phyloP scores from a whole-genome alignment of 345 rosid species.

The Lepidium aucheri region DNA sequence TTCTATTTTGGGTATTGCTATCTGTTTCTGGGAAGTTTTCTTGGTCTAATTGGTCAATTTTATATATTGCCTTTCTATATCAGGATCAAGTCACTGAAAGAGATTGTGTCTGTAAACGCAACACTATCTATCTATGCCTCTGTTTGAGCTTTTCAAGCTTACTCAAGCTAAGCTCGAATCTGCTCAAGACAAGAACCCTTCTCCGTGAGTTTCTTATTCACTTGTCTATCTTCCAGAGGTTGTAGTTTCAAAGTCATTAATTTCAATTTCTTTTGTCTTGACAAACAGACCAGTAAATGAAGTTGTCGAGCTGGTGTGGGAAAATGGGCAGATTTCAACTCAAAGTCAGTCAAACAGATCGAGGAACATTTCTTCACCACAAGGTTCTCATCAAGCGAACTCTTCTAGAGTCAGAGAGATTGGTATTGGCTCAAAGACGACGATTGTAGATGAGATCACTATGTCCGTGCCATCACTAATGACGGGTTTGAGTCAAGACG shows the following conservation, averaged over 20 bases:
- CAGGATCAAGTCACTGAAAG: conserved; percentile 15
- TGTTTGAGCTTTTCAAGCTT: conserved; percentile 65
- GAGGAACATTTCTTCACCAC: conserved; percentile 28
- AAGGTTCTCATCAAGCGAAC: conserved; percentile 14
- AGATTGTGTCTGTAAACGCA: background rate
- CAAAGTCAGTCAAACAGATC: conserved; percentile 53
- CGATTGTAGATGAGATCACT: conserved; percentile 40
- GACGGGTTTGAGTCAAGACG: conserved; percentile 49
- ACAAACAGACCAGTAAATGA: conserved; percentile 59
- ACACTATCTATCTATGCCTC: conserved; percentile 77
- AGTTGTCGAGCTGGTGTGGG: conserved; percentile 63
- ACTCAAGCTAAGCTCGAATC: conserved; percentile 33
- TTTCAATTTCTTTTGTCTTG: background rate
- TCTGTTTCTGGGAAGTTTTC: conserved; percentile 11
- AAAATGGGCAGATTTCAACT: conserved; percentile 60
- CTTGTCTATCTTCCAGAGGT: background rate
- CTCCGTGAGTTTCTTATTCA: conserved; percentile 44
- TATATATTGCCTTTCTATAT: conserved; percentile 13
- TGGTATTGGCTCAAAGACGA: conserved; percentile 26
- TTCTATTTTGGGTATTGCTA: background rate
- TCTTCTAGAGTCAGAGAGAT: conserved; percentile 31
- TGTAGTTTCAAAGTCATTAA: background rate
- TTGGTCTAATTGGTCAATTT: conserved; percentile 19
- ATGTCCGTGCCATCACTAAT: conserved; percentile 40
- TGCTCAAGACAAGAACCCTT: conserved; percentile 37